Base-by-base conservation (phyloP, 495 filamentous ascomycete species). In the Penicillium angulare region DNA sequence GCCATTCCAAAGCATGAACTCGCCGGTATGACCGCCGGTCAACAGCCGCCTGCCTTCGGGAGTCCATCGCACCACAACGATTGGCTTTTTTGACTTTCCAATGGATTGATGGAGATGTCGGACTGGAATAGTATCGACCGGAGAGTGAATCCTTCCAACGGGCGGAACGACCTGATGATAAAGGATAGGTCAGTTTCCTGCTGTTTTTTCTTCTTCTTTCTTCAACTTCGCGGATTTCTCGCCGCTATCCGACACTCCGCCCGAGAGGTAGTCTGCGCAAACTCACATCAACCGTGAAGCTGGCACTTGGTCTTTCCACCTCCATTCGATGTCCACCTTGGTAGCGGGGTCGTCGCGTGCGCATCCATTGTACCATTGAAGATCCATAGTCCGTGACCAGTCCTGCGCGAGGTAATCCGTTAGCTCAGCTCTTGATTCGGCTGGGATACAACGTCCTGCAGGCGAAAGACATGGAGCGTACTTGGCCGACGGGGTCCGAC, bases 1-100 rank as follows among this genome's bases (percentile, higher is more conserved):
- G 50, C 93, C 93, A 66, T 98, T 98, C 93, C 93, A 98, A 3
- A 98, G 72, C 40, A 95, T 98, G 59, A 98, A 98, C 66, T 98
- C 93, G 48, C 93, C 93, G 60, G 92, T 97, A 63, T 90, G 92
- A 1, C 89, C 92, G 17, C 89, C 93, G 0, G 93, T 97, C 60
- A 98, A 77, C 38, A 98, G 70, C 52, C 93, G 78, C 52, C 93
- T 83, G 31, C 93, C 93, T 72, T 98, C 93, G 0, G 93, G 93
- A 3, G 93, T 98, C 93, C 93, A 98, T 72, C 87, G 79, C 36
- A 98, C 90, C n/a, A 96, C 88, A 34, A 96, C 96, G 60, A 98
- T 88, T 0, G 93, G 93, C 49, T 97, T 93, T 60, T 95, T 95
- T 53, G 92, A 90, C 65, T 98, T 98, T 77, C 96, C 96, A 24